Base-by-base conservation (phyloP, 768 basidiomycete genomes). In the Erythrobasidium yunnanense region DNA sequence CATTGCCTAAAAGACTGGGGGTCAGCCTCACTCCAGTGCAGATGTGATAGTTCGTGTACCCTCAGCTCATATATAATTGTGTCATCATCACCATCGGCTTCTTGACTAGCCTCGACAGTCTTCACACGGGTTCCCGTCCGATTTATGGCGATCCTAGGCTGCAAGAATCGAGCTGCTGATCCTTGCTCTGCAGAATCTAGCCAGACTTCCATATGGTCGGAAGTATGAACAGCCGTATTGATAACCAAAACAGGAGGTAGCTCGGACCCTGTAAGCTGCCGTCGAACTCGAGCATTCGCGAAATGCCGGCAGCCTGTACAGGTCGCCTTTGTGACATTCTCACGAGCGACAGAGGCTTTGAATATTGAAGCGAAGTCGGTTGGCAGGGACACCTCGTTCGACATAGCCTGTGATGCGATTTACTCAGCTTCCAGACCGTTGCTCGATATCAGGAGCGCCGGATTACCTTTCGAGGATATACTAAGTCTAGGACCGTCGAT, bases 211-310 rank as follows among this genome's bases (percentile, higher is more conserved):
- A 85, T 73, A 35, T 81, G 82, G 18, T 93, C 91, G 0, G 87
- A 83, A 22, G 83, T 85, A 66, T 85, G 83, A 0, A 88, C 85
- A 32, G 83, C 84, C 0, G 91, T 85, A 75, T 97, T 97, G 69
- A 99, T 76, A 0, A 87, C 85, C 11, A 99, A 77, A 20, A 96
- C 80, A 0, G 90, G 85, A 0, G 95, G 95, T 0, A 96, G 78
- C 57, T 66, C 54, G 15, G 63, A 20, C 5, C 22, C 15, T 45
- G 83, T 77, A 34, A 86, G 83, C 1, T 83, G 84, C 13, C 87
- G 83, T 42, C 81, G 80, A 33, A 84, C 84, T 38, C 84, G 81
- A 68, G 93, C 87, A 15, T 80, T 84, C 1, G 86, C 77, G 71
- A 87, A 84, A 35, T 85, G 83, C 74, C 85, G 87, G 79, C 93